phyloP scores from a whole-genome alignment of 2,329 filamentous ascomycete genomes.

The Thelonectria blattea region DNA sequence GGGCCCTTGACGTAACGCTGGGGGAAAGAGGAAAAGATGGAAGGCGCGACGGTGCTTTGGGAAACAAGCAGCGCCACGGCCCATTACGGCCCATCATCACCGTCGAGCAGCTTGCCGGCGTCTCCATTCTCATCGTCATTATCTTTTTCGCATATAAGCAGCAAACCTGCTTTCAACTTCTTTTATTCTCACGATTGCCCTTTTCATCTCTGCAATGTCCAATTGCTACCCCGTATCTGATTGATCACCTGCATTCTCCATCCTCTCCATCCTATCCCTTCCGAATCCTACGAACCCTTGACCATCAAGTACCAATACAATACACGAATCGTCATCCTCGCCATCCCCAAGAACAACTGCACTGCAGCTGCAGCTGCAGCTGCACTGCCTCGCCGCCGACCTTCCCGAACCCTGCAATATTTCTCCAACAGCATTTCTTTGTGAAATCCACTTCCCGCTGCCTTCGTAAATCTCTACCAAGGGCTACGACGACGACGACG shows the following conservation, averaged over 20 bases:
- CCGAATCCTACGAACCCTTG: slow-evolving; percentile 18
- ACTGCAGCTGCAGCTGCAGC: not conserved
- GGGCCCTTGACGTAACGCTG: slow-evolving; percentile 3
- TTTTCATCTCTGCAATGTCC: not conserved
- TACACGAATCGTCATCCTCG: slow-evolving; percentile 11
- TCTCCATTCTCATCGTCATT: slow-evolving; percentile 13
- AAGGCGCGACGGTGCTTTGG: not conserved
- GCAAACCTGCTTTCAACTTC: slow-evolving; percentile 1
- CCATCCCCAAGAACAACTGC: slow-evolving; percentile 6
- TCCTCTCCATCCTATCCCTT: not conserved
- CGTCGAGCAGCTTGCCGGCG: slow-evolving; percentile 5
- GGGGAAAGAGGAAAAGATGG: not conserved
- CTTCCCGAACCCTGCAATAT: slow-evolving; percentile 10
- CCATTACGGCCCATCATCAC: not conserved
- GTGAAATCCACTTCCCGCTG: not conserved
- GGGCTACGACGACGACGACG: slow-evolving; percentile 7
- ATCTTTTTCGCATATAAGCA: not conserved
- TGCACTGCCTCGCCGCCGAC: slow-evolving; percentile 15
- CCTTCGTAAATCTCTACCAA: not conserved
- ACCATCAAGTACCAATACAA: not conserved
- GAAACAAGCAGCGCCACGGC: slow-evolving; percentile 1
- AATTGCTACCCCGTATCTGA: not conserved
- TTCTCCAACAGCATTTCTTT: not conserved
- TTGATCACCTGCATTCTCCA: not conserved
- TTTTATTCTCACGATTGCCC: not conserved